Evolutionary conservation across 352 stramenopile genomes (phyloP), one percentile per base, ranked within the genome.

Genomic region (Globisporangium apiculatum): DNA sequence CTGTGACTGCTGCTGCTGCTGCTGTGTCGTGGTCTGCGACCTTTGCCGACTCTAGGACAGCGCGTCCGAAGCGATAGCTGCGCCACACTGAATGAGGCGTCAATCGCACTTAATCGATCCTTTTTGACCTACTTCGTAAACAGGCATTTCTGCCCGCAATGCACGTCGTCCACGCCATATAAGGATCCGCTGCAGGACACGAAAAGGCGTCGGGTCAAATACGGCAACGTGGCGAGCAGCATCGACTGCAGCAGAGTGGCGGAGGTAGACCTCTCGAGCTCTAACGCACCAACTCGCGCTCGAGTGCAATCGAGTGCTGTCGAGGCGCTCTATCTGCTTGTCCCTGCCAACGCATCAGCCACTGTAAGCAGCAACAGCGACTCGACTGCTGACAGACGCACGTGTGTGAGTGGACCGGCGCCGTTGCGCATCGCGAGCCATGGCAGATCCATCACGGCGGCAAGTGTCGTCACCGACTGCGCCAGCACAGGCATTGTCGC

Each of bases 401-500:
- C 24, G 24, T 31, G 24, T 31, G 24, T 2, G 24, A 31, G 24
- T 31, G 24, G 24, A 31, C 2, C 24, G 24, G 24, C 24, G 1
- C 24, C 24, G 24, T 31, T 2, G 24, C 24, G 24, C 24, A 31
- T 31, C 24, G 24, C 2, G 24, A 31, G 24, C 24, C 24, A 64
- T 64, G 58, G 38, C 37, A 31, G 58, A 64, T 38, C 55, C 58
- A 12, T 46, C 60, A n/a, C 61, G 59, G 17, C 51, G 66, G 10
- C 42, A 36, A 1, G 36, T 46, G 7, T 6, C 37, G 35, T 51
- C 43, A 18, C 45, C 57, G 7, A 41, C 57, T 36, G 31, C 52
- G 17, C 12, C 41, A 31, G 18, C 36, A 18, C 57, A 55, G n/a
- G 55, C 51, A 36, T 56, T 86, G 7, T 89, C 79, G 1, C 79